Evolutionary conservation across 257 asterid genomes (phyloP).

Genomic region (Sherardia arvensis): DNA sequence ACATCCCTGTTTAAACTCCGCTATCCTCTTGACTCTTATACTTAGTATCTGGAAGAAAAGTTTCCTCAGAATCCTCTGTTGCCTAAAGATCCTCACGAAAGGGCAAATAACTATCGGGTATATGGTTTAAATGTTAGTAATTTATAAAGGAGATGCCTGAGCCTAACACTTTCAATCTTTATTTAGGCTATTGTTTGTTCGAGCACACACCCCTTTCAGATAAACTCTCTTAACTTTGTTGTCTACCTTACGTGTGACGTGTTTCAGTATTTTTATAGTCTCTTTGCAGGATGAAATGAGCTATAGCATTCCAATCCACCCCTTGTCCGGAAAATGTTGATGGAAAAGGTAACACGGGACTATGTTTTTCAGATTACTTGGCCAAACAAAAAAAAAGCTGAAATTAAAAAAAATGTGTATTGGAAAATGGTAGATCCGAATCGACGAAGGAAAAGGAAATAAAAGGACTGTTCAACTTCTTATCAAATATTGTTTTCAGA

Average conservation of each 20-base stretch:
- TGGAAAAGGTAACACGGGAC: no score
- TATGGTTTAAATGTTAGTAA: background rate
- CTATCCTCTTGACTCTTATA: constrained; percentile 5
- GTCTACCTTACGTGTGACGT: no score
- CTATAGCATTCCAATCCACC: no score
- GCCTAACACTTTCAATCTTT: background rate
- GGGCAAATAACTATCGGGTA: constrained; percentile 28
- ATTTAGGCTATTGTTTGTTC: constrained; percentile 23
- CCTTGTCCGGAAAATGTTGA: no score
- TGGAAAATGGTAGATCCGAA: background rate
- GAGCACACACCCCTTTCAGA: constrained; percentile 27
- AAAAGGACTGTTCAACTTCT: no score
- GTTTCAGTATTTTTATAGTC: no score
- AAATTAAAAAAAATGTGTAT: no score
- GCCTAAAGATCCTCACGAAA: constrained; percentile 62
- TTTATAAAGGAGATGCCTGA: background rate
- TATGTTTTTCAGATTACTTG: no score
- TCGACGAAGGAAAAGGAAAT: background rate
- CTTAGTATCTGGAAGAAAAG: constrained; percentile 84
- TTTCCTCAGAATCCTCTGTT: constrained; percentile 77
- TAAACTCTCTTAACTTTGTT: no score
- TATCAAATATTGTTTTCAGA: no score
- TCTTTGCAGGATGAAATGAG: no score
- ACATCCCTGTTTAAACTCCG: background rate
- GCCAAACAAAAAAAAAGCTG: no score